Evolutionary conservation across 306 rosid species (phyloP).

Genomic region (Glycyrrhiza uralensis): DNA sequence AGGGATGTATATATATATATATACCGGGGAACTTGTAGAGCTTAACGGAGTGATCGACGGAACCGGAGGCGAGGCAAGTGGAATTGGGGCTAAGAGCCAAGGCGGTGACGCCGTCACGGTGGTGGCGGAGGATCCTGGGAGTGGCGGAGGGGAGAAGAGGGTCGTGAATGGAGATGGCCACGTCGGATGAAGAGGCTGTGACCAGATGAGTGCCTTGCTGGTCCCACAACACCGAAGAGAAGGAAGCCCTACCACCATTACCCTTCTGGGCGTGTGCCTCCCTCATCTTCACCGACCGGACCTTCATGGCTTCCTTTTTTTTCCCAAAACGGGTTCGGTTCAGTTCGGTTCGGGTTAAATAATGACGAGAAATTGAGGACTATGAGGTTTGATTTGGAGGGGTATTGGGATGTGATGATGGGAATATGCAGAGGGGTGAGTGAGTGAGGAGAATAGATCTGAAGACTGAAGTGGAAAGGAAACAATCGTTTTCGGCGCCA

Average conservation of each 20-base stretch:
- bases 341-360: background rate
- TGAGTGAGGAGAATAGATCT: background rate
- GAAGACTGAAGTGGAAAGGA: background rate
- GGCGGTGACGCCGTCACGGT: slow-evolving; percentile 90
- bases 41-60: slow-evolving; percentile 85
- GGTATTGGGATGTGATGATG: no score
- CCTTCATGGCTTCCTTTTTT: slow-evolving; percentile 53
- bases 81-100: slow-evolving; percentile 91
- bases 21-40: slow-evolving; percentile 97
- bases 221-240: slow-evolving; percentile 93
- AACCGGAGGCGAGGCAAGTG: slow-evolving; percentile 95
- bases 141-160: slow-evolving; percentile 57
- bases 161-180: slow-evolving; percentile 67
- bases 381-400: background rate
- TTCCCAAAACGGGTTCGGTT: background rate
- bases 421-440: background rate
- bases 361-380: background rate
- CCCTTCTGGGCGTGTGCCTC: slow-evolving; percentile 83
- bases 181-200: slow-evolving; percentile 73
- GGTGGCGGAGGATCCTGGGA: slow-evolving; percentile 81
- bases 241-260: slow-evolving; percentile 54
- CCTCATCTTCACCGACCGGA: slow-evolving; percentile 78
- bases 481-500: slow-evolving; percentile 23
- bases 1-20: no score
- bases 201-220: slow-evolving; percentile 64